Conservation (phyloP, 106 monocot species). For the Allium sativum region DNA sequence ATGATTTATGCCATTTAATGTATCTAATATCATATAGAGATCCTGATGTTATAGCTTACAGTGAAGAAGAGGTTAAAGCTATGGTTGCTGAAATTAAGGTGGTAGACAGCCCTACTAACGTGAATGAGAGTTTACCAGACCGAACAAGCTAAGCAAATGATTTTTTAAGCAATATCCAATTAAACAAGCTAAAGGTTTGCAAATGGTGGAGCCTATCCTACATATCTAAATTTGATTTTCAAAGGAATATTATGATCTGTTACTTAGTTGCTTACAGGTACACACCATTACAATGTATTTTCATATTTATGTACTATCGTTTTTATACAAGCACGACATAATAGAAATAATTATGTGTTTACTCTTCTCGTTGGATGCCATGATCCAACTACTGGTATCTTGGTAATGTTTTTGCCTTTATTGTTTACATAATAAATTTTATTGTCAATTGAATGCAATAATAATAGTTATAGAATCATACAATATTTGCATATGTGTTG, state of each 20-base stretch:
- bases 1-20: constrained; percentile 61
- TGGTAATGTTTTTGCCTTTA: too few species aligned
- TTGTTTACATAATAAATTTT: too few species aligned
- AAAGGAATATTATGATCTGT: constrained; percentile 22
- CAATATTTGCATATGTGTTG: too few species aligned
- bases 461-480: too few species aligned
- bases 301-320: too few species aligned
- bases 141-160: constrained; percentile 57
- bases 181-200: constrained; percentile 68
- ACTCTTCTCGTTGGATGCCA: too few species aligned
- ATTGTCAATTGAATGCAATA: too few species aligned
- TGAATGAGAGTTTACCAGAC: constrained; percentile 65
- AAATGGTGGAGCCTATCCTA: constrained; percentile 69
- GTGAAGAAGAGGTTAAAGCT: constrained; percentile 77
- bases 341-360: too few species aligned
- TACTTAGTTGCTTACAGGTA: too few species aligned
- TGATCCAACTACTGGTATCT: too few species aligned
- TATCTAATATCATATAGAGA: constrained; percentile 64
- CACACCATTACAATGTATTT: too few species aligned
- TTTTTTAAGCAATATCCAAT: constrained; percentile 59
- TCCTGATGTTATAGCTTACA: constrained; percentile 79
- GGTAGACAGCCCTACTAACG: constrained; percentile 63
- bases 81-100: constrained; percentile 87
- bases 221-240: constrained; percentile 56
- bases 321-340: too few species aligned